Evolutionary conservation across 768 basidiomycete species (phyloP).

Genomic region (Russula olivacea): DNA sequence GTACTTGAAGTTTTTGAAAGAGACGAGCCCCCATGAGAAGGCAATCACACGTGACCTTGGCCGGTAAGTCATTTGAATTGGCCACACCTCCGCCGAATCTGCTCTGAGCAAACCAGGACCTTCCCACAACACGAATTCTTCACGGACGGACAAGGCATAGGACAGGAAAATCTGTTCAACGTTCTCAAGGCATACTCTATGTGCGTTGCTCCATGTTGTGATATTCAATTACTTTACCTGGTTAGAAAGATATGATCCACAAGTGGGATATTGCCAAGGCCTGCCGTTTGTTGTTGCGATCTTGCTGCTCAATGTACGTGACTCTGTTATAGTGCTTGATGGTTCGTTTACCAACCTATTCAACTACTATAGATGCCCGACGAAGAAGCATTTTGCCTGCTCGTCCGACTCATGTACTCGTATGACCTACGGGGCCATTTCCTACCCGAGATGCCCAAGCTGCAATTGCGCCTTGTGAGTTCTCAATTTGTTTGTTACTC

Average conservation of each 20-base stretch:
- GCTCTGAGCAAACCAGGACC: slow-evolving; percentile 47
- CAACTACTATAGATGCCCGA: slow-evolving; percentile 81
- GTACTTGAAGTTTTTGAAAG: slow-evolving; percentile 78
- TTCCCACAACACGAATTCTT: slow-evolving; percentile 98
- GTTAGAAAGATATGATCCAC: slow-evolving; percentile 65
- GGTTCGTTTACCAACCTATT: neutral
- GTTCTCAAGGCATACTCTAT: slow-evolving; percentile 96
- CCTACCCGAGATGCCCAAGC: slow-evolving; percentile 97
- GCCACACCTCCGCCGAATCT: neutral
- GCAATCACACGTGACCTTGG: slow-evolving; percentile 90
- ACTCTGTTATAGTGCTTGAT: neutral
- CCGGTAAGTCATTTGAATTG: slow-evolving; percentile 45
- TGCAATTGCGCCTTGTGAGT: slow-evolving; percentile 84
- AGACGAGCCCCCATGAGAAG: slow-evolving; percentile 85
- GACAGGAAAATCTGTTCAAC: slow-evolving; percentile 96
- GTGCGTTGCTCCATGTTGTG: slow-evolving; percentile 37
- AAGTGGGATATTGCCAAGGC: slow-evolving; percentile 98
- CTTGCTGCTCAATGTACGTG: slow-evolving; percentile 76
- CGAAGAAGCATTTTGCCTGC: slow-evolving; percentile 94
- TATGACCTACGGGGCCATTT: slow-evolving; percentile 96
- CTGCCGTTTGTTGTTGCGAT: slow-evolving; percentile 95
- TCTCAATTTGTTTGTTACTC: neutral
- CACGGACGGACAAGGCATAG: slow-evolving; percentile 88
- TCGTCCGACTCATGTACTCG: slow-evolving; percentile 92
- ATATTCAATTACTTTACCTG: slow-evolving; percentile 13